These are phyloP conservation scores for Sporothrix variecibatus DNA, from an alignment of 2,329 filamentous ascomycete species.

Conservation along the genomic window DNA sequence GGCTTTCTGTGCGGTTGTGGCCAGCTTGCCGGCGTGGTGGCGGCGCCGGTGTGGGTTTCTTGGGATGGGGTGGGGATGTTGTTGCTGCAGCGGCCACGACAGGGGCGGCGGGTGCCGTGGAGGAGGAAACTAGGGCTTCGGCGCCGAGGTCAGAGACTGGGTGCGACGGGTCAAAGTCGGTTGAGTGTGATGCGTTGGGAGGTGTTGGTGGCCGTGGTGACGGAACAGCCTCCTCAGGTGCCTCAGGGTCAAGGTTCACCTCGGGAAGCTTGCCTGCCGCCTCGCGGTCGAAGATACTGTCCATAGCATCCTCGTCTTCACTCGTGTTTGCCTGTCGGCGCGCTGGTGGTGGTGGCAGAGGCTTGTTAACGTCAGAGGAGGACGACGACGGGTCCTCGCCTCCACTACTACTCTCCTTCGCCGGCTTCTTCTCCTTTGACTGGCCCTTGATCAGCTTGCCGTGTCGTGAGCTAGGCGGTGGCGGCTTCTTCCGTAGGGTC, in stretches of 20 bases:
- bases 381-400: constrained; percentile 38
- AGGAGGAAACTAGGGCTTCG: constrained; percentile 12
- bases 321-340: constrained; percentile 50
- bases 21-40: constrained; percentile 53
- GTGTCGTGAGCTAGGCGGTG: constrained; percentile 75
- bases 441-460: constrained; percentile 68
- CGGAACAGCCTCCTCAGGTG: background rate
- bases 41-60: constrained; percentile 45
- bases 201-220: constrained; percentile 44
- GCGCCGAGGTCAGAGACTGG: constrained; percentile 9
- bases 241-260: constrained; percentile 35
- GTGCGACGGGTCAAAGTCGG: constrained; percentile 29
- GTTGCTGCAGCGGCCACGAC: background rate
- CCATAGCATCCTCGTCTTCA: constrained; percentile 46
- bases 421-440: constrained; percentile 37
- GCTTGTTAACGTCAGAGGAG: constrained; percentile 61
- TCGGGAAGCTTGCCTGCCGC: constrained; percentile 55
- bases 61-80: background rate
- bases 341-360: constrained; percentile 57
- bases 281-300: constrained; percentile 57
- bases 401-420: background rate
- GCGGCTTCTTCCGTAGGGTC: constrained; percentile 59
- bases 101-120: background rate
- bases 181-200: constrained; percentile 40
- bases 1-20: constrained; percentile 50